phyloP scores from a whole-genome alignment of 176 grass and related monocot genomes.

The Oryza australiensis region DNA sequence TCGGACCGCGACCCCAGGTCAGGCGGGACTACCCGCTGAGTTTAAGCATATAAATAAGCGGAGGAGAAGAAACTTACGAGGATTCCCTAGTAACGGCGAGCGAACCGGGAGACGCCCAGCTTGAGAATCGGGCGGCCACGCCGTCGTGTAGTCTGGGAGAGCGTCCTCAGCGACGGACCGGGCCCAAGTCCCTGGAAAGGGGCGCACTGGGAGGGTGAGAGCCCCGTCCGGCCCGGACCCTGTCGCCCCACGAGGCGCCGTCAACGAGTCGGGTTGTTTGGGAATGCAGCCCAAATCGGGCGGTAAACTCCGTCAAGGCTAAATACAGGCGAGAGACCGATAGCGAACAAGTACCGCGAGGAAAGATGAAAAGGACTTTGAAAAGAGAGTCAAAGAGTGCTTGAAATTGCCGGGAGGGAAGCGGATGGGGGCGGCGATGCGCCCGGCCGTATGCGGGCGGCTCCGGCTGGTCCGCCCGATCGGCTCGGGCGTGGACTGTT shows the following conservation, averaged over 20 bases:
- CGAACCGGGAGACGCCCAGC: slow-evolving; percentile 28
- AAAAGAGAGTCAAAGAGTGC: slow-evolving; percentile 72
- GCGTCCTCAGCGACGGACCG: too few species aligned
- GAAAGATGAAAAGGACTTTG: slow-evolving; percentile 64
- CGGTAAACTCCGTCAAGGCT: slow-evolving; percentile 46
- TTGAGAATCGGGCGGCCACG: background rate
- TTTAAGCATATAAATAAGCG: too few species aligned
- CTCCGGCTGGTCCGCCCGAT: too few species aligned
- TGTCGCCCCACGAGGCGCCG: slow-evolving; percentile 52
- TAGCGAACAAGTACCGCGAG: slow-evolving; percentile 55
- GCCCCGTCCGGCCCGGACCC: slow-evolving; percentile 51
- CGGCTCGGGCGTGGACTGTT: too few species aligned
- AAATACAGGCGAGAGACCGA: slow-evolving; percentile 56
- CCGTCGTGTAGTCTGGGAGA: too few species aligned
- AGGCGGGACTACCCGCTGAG: too few species aligned
- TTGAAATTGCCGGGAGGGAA: slow-evolving; percentile 74
- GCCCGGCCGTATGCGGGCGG: too few species aligned
- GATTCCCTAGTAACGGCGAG: slow-evolving; percentile 51
- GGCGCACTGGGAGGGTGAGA: slow-evolving; percentile 70
- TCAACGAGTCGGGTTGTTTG: slow-evolving; percentile 57
- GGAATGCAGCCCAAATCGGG: slow-evolving; percentile 55
- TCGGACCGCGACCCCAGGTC: too few species aligned
- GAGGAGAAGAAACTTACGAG: slow-evolving; percentile 41
- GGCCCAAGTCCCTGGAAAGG: too few species aligned
- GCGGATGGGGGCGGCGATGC: slow-evolving; percentile 77